Evolutionary conservation across 345 rosid species (phyloP), one percentile per base, ranked within the genome.

Genomic region (Dipteronia sinensis): DNA sequence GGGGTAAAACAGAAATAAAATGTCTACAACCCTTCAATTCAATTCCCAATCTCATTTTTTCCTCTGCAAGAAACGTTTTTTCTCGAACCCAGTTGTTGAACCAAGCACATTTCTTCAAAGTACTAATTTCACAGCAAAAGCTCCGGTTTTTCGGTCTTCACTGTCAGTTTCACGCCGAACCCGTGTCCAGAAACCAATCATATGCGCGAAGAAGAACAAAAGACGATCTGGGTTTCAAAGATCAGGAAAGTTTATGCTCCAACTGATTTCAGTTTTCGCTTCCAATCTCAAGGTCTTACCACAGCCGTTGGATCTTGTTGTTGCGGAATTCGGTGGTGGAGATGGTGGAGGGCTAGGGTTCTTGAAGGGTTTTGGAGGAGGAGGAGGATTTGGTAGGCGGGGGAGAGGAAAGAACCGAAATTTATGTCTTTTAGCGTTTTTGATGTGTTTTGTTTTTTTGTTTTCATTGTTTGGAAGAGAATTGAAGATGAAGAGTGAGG

Each of bases 271-370:
- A 65, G 27, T 80, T 70, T 9, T 83, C 71, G 89, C 86, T 47
- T 85, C 87, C 6, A 79, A 83, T 71, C 80, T 82, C 82, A 85
- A 77, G 74, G 73, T 82, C 42, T 79, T 86, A 61, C 88, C 90
- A n/a, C 88, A 75, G 29, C 94, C 90, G 4, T 42, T 85, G 68
- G 81, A 77, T 81, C 15, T 81, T 55, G 42, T 86, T 25, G 38
- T 84, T 1, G 81, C 56, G 16, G 86, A 77, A 82, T 76, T 86
- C 2, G 62, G 47, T 7, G 85, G 79, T 34, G 85, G 76, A 9
- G 83, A 74, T 70, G 86, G 89, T 5, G 81, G 85, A 0, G 81
- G 79, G n/a, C 65, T 16, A 4, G 81, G 80, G 47, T 67, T 82
- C 69, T 31, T 68, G 81, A 87, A 78, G 59, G 85, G 84, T n/a